Conservation (phyloP, 371 early-diverging fungal species). For the Cokeromyces recurvatus region DNA sequence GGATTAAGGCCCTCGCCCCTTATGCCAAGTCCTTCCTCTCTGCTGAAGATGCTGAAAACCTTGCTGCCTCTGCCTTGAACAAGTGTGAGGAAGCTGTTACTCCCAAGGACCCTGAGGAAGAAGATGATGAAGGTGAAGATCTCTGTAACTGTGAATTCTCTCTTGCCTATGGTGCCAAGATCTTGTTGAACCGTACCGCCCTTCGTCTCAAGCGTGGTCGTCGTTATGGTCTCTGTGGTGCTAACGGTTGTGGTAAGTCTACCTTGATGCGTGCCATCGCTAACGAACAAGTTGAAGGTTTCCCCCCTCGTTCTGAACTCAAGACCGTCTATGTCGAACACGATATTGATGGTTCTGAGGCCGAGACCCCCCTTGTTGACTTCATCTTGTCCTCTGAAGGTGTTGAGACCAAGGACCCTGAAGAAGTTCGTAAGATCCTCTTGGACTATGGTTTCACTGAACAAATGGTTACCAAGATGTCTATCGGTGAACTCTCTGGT, state of each 20-base stretch:
- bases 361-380: slow-evolving; percentile 63
- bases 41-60: slow-evolving; percentile 22
- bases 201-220: slow-evolving; percentile 74
- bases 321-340: slow-evolving; percentile 77
- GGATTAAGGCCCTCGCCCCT: slow-evolving; percentile 43
- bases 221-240: slow-evolving; percentile 82
- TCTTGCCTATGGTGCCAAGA: slow-evolving; percentile 81
- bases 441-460: slow-evolving; percentile 67
- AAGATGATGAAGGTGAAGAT: slow-evolving; percentile 68
- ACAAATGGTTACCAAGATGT: slow-evolving; percentile 53
- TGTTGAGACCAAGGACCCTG: slow-evolving; percentile 48
- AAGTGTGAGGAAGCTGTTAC: slow-evolving; percentile 45
- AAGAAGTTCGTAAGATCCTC: slow-evolving; percentile 54
- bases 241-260: slow-evolving; percentile 87
- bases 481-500: slow-evolving; percentile 77
- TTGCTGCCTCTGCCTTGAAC: slow-evolving; percentile 29
- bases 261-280: slow-evolving; percentile 85
- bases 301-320: slow-evolving; percentile 68
- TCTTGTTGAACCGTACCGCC: slow-evolving; percentile 72
- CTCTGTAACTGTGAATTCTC: slow-evolving; percentile 80
- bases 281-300: slow-evolving; percentile 70
- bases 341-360: slow-evolving; percentile 72
- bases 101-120: slow-evolving; percentile 29
- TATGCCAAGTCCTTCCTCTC: slow-evolving; percentile 57
- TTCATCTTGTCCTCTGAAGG: slow-evolving; percentile 55